Base-by-base conservation (phyloP, 2,329 filamentous ascomycete species). In the Coniella vitis region DNA sequence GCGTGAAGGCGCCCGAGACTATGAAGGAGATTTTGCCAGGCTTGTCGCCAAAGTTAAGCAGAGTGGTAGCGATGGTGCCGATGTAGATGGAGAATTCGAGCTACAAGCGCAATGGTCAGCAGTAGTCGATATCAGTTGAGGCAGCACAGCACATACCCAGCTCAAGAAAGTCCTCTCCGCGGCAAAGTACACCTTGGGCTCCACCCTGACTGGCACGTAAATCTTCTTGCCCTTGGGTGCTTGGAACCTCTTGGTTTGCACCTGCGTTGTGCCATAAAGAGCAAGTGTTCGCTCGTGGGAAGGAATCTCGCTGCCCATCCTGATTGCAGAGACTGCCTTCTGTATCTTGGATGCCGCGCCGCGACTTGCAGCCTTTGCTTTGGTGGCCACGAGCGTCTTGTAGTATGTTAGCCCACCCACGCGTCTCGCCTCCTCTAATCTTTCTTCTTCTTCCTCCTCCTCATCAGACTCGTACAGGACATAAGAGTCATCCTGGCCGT, bases 111-210 rank as follows among this genome's bases (percentile, higher is more conserved):
- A 3, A 7, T 7, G n/a, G 22, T 41, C n/a, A 41, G 38, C 38
- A 31, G 10, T 5, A 10, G 5, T 29, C 25, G n/a, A n/a, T n/a
- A n/a, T n/a, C n/a, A n/a, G n/a, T n/a, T n/a, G n/a, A n/a, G n/a
- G n/a, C n/a, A 16, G 49, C 14, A 29, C 13, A 21, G n/a, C 21
- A 70, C 81, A 71, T 69, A 86, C 83, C 90, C 93, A 98, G 55
- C 89, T 87, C 49, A 98, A 77, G 69, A 96, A 98, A 1, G 93
- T 98, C 56, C 93, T 81, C 68, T 98, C 93, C 1, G 90, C 90
- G 19, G 93, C 93, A 63, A 98, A 95, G 67, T 90, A 95, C 44
- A 98, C 93, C 70, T 98, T 98, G 31, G 93, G 93, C 67, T 98
- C 93, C 31, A 98, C 90, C 42, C 93, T 83, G 48, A 97, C 85